Base-by-base conservation (phyloP, 2,329 filamentous ascomycete genomes). In the Fusarium algeriense region DNA sequence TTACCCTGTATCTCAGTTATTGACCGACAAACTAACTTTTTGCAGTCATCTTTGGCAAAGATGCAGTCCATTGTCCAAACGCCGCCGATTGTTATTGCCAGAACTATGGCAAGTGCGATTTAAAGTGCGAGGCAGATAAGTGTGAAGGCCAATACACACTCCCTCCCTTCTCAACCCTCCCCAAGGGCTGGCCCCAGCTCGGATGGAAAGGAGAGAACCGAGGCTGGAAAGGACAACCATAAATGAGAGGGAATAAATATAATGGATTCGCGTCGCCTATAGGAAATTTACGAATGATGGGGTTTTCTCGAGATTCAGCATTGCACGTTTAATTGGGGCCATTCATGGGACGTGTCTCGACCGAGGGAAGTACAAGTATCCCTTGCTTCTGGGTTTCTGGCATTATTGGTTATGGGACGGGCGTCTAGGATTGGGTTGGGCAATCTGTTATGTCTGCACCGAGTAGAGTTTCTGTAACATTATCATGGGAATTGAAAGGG, bases 21-120 rank as follows among this genome's bases (percentile, higher is more conserved):
- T 20, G 17, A 2, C 23, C 3, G 9, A 40, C 13, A 60, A 37
- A 38, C 75, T 78, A 40, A 78, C 12, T 20, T 34, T n/a, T 48
- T 50, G 7, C 52, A 88, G 86, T 90, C 67, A 87, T 90, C 14
- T 90, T 90, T 72, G 87, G 87, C 57, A 86, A 88, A 69, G 79
- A 85, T 28, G 77, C 85, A 10, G 84, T 91, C 2, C 85, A 90
- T 71, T 93, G 90, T 70, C 91, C 91, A 0, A 81, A 82, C 20
- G 88, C 88, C 2, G 79, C 83, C 48, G 85, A 88, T 12, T 92
- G 90, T 76, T 92, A 92, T 77, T 92, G 91, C 80, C 87, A 90
- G 43, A 84, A 89, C 19, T 93, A 90, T 73, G 90, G 90, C 1
- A 73, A 90, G 30, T 93, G 91, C 78, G 76, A 81, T 53, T 60